A percentile compares a stretch with the other conserved stretches of the same genome.
Evolutionary conservation across 306 rosid genomes (phyloP).

Genomic region (Cercis canadensis): DNA sequence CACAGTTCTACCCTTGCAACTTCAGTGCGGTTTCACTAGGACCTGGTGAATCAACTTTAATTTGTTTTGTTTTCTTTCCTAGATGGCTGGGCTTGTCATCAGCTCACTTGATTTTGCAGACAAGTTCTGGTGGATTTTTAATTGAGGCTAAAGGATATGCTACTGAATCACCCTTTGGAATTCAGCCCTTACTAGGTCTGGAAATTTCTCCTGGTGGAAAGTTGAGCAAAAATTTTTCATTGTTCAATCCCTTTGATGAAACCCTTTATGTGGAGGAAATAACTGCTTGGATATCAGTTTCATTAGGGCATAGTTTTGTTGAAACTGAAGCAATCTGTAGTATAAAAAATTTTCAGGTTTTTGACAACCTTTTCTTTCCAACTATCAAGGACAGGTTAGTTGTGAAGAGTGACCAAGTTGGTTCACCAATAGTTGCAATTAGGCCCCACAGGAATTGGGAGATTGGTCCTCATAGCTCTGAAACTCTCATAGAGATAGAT

Average conservation of each 20-base stretch:
- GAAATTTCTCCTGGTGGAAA: conserved; percentile 72
- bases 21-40: conserved; percentile 67
- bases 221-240: conserved; percentile 73
- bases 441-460: conserved; percentile 83
- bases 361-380: conserved; percentile 49
- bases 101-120: conserved; percentile 87
- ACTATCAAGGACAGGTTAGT: conserved; percentile 69
- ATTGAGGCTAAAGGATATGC: conserved; percentile 80
- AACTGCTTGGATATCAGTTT: conserved; percentile 76
- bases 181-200: conserved; percentile 62
- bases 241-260: conserved; percentile 83
- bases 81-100: conserved; percentile 74
- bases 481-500: conserved; percentile 74
- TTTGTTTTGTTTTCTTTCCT: conserved; percentile 83
- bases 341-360: conserved; percentile 50
- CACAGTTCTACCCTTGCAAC: conserved; percentile 94
- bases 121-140: conserved; percentile 87
- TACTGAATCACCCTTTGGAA: conserved; percentile 80
- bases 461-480: conserved; percentile 76
- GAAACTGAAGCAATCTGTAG: conserved; percentile 79
- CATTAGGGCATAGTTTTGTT: conserved; percentile 59
- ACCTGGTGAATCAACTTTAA: conserved; percentile 77
- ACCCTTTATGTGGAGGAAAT: conserved; percentile 72
- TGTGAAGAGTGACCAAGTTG: conserved; percentile 60
- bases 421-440: conserved; percentile 65